These are phyloP conservation scores for Phytophthora litchii DNA, from an alignment of 352 stramenopile genomes.

Conservation along the genomic window DNA sequence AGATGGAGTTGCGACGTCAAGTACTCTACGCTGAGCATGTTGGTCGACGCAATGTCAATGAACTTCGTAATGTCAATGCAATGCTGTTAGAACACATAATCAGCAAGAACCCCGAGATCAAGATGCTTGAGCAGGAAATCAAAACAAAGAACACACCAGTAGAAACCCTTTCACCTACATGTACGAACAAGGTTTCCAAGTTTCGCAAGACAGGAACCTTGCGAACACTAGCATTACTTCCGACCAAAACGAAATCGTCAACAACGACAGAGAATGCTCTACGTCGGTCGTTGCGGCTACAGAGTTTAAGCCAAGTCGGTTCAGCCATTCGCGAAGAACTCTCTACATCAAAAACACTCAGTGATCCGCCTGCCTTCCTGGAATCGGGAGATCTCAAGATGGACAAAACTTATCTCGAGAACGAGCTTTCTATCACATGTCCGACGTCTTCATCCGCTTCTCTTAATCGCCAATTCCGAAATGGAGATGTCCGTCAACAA, in stretches of 20 bases:
- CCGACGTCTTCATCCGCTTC: constrained; percentile 21
- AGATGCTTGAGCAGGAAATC: constrained; percentile 40
- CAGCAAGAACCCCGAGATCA: constrained; percentile 64
- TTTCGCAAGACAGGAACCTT: constrained; percentile 13
- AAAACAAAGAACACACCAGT: constrained; percentile 6
- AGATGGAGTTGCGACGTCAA: constrained; percentile 42
- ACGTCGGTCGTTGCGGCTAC: constrained; percentile 36
- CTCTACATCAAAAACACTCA: constrained; percentile 16
- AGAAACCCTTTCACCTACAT: neutral
- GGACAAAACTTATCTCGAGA: constrained; percentile 65
- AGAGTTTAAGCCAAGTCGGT: constrained; percentile 57
- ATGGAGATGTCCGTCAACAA: constrained; percentile 47
- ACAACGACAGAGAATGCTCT: constrained; percentile 5
- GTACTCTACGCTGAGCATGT: constrained; percentile 59
- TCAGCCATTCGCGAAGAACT: constrained; percentile 44
- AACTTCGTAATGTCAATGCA: constrained; percentile 49
- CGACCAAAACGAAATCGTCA: constrained; percentile 6
- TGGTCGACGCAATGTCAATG: constrained; percentile 49
- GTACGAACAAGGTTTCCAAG: constrained; percentile 5
- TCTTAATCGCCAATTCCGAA: constrained; percentile 11
- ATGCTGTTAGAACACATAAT: constrained; percentile 76
- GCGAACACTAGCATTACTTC: constrained; percentile 5
- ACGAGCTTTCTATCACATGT: constrained; percentile 55
- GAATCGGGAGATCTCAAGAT: constrained; percentile 56
- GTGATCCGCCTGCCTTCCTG: constrained; percentile 36